These are phyloP conservation scores for Cubamyces lactineus DNA, from an alignment of 768 basidiomycete genomes.

Conservation along the genomic window DNA sequence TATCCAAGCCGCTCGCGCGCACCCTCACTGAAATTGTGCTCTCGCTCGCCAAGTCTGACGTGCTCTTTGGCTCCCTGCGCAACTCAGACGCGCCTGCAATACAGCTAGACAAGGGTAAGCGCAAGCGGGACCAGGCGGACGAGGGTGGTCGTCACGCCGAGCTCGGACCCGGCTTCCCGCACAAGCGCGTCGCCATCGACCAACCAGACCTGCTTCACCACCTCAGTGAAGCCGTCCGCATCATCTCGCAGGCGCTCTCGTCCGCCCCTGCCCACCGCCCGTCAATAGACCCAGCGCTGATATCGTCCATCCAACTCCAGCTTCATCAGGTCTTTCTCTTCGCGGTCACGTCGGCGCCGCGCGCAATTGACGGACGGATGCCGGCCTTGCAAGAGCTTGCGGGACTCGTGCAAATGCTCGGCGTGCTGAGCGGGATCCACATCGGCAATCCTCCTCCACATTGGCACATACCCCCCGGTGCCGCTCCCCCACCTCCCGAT, in stretches of 20 bases:
- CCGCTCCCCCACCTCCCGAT: constrained; percentile 39
- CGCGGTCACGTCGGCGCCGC: constrained; percentile 60
- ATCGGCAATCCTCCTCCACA: constrained; percentile 46
- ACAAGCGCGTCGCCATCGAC: constrained; percentile 39
- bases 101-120: constrained; percentile 73
- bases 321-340: constrained; percentile 82
- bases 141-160: constrained; percentile 26
- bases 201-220: constrained; percentile 51
- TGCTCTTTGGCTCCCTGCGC: constrained; percentile 65
- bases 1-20: constrained; percentile 57
- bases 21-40: constrained; percentile 66
- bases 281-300: constrained; percentile 56
- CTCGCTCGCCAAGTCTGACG: constrained; percentile 64
- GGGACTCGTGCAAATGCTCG: constrained; percentile 82
- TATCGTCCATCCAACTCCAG: constrained; percentile 71
- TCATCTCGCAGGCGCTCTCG: constrained; percentile 54
- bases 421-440: constrained; percentile 77
- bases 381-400: constrained; percentile 73
- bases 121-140: constrained; percentile 66
- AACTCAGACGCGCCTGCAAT: constrained; percentile 65
- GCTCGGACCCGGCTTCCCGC: constrained; percentile 17
- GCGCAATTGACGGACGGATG: constrained; percentile 46
- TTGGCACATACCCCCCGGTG: constrained; percentile 30
- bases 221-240: constrained; percentile 61
- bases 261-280: constrained; percentile 40